These are phyloP conservation scores for Boletus rufocinnamomeus DNA, from an alignment of 768 basidiomycete genomes.

Conservation along the genomic window DNA sequence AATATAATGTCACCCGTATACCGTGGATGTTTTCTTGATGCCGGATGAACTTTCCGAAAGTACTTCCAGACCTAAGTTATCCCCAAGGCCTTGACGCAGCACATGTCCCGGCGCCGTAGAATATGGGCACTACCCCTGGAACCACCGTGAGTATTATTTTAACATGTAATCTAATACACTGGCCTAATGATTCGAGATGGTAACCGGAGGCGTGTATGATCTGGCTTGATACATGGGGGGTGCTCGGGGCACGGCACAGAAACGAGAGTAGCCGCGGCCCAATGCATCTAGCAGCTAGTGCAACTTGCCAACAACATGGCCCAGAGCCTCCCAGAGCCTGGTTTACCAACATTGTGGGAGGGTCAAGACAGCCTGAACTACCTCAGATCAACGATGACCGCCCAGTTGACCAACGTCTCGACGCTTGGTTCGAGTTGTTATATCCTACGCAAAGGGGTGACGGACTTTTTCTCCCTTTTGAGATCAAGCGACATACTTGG, in stretches of 20 bases:
- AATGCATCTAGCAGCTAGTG: background rate
- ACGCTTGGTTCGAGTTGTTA: too few relatives aligned
- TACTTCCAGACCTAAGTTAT: background rate
- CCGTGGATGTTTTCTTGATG: background rate
- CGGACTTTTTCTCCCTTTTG: background rate
- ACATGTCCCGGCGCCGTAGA: too few relatives aligned
- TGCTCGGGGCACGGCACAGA: background rate
- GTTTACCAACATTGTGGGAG: background rate
- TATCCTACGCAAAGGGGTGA: background rate
- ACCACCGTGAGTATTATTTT: background rate
- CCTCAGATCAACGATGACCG: background rate
- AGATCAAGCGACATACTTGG: background rate
- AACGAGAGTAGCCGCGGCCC: too few relatives aligned
- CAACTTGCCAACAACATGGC: background rate
- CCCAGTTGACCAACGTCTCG: background rate
- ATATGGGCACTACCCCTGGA: background rate
- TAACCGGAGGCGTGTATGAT: background rate
- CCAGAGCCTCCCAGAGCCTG: background rate
- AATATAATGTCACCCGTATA: background rate
- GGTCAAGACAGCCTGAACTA: too few relatives aligned
- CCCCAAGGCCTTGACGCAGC: background rate
- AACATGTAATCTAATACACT: background rate
- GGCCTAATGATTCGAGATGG: background rate
- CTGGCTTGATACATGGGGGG: background rate
- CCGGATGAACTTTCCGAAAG: background rate